Evolutionary conservation across 106 monocot genomes (phyloP), one percentile per base, ranked within the genome.

Genomic region (Triglochin maritima): DNA sequence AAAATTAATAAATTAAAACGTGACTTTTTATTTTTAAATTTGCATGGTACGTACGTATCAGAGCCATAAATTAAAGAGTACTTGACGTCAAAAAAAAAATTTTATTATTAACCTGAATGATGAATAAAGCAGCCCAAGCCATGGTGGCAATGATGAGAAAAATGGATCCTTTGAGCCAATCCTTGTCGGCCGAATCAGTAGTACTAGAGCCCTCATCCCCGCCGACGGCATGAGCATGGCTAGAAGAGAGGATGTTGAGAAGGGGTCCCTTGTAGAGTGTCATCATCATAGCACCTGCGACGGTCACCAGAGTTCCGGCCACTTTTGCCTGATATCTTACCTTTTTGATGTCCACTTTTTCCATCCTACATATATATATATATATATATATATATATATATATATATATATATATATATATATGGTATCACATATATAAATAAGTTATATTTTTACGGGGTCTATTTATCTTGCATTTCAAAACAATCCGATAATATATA

Each of bases 221-320:
- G 29, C 2, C 46, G 49, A 5, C 15, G 9, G 47, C 56, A 42
- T 45, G 44, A 50, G 48, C 10, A 58, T 41, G 2, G 17, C 59
- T 69, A 13, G 81, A 81, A 75, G 81, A 81, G n/a, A 84, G n/a
- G 67, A 86, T 67, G 57, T 82, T 79, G 7, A 87, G 3, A 15
- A 84, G 68, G 45, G 81, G 84, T 15, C 87, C 87, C 76, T 84
- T 87, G 74, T 87, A 87, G 43, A 87, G 71, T 12, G 87, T 87
- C 87, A 87, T 87, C 48, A 87, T 9, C 84, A 87, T 87, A 42
- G 87, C 87, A 7, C 87, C 87, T 7, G 77, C 87, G 4, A 87
- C 87, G 3, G 87, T 84, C 72, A 87, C 79, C 59, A 84, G 15
- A 7, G 87, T 84, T 47, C 87, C 87, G 50, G 78, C 72, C 63